Percentiles rank a stretch among this genome's conserved stretches.
Conservation (phyloP, 306 rosid species). For the Elaeagnus macrophylla region DNA sequence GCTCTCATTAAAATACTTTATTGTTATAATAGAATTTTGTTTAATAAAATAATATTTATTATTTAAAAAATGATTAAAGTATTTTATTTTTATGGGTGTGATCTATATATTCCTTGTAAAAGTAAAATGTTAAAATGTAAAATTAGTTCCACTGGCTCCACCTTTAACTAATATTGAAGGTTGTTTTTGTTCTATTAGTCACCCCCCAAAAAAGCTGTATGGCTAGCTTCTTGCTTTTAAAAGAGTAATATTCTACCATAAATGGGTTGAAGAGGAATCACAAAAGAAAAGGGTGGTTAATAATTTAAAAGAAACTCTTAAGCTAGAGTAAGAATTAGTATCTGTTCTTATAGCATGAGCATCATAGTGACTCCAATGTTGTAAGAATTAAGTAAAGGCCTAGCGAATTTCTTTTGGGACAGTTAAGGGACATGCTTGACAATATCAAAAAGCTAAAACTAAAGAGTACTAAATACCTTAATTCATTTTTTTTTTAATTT, state of each 20-base stretch:
- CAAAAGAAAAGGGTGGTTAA: neutral
- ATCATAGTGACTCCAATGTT: constrained; percentile 25
- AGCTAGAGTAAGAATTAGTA: too few relatives aligned
- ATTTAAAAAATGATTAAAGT: too few relatives aligned
- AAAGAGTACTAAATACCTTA: constrained; percentile 12
- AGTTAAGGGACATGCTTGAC: neutral
- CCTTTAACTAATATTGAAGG: too few relatives aligned
- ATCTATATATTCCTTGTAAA: too few relatives aligned
- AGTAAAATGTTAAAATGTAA: too few relatives aligned
- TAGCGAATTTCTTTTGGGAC: constrained; percentile 37
- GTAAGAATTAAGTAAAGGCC: constrained; percentile 10
- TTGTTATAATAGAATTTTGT: too few relatives aligned
- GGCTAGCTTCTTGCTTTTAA: constrained; percentile 8
- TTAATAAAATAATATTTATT: too few relatives aligned
- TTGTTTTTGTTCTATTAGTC: too few relatives aligned
- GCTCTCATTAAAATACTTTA: too few relatives aligned
- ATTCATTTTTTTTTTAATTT: constrained; percentile 18
- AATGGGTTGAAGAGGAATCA: neutral
- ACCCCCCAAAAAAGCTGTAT: too few relatives aligned
- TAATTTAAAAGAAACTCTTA: neutral
- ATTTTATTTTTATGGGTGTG: too few relatives aligned
- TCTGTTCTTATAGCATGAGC: neutral
- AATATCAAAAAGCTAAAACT: constrained; percentile 13
- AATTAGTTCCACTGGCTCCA: too few relatives aligned
- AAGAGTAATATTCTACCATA: neutral